Percentiles rank a stretch among this genome's conserved stretches.
Conservation (phyloP, 345 rosid species). For the Stellera chamaejasme region DNA sequence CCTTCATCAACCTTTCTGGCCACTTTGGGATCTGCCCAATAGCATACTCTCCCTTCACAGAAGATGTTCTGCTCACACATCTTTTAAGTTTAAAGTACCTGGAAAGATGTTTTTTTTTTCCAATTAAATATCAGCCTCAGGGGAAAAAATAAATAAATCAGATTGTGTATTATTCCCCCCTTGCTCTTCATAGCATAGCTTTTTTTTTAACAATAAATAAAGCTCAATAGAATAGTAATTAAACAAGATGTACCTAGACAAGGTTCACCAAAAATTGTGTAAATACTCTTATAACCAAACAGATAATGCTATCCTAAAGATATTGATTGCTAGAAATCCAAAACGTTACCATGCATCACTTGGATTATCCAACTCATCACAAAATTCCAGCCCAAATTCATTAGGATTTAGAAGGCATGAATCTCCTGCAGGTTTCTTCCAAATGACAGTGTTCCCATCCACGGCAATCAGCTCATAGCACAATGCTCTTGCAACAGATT, state of each 20-base stretch:
- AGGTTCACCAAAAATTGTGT: conserved; percentile 2
- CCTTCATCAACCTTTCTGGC: conserved; percentile 72
- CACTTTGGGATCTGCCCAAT: conserved; percentile 63
- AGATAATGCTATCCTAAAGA: background rate
- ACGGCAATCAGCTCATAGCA: conserved; percentile 86
- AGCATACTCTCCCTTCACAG: conserved; percentile 57
- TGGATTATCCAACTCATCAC: conserved; percentile 61
- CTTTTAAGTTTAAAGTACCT: conserved; percentile 80
- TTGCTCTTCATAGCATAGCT: too few species aligned
- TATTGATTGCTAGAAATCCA: conserved; percentile 7
- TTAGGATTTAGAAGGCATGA: conserved; percentile 66
- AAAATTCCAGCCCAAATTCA: conserved; percentile 65
- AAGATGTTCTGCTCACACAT: conserved; percentile 54
- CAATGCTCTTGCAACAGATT: conserved; percentile 79
- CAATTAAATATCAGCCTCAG: conserved; percentile 2
- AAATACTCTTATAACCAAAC: background rate
- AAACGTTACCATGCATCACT: conserved; percentile 68
- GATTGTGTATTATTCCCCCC: too few species aligned
- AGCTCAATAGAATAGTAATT: background rate
- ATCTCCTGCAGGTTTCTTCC: conserved; percentile 84
- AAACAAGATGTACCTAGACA: conserved; percentile 6
- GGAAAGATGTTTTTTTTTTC: conserved; percentile 6
- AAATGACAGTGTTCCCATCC: conserved; percentile 90
- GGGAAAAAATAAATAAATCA: background rate
- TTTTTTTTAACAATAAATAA: too few species aligned